These are phyloP conservation scores for Aspergillus tanneri DNA, from an alignment of 2,329 filamentous ascomycete species.

Conservation along the genomic window DNA sequence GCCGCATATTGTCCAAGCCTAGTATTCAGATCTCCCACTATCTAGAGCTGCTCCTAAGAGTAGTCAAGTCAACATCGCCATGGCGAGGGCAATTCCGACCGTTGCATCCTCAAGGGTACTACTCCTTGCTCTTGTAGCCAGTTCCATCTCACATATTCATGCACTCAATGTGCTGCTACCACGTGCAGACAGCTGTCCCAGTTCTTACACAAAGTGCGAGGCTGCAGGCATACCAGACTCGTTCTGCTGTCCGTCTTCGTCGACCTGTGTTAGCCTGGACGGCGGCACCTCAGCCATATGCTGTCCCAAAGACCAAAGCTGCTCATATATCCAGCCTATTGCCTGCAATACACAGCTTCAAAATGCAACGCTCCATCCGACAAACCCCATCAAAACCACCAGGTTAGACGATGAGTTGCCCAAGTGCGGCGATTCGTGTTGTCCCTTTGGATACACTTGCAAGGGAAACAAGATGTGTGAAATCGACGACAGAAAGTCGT, in stretches of 20 bases:
- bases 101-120: conserved; percentile 18
- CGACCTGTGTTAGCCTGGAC: conserved; percentile 45
- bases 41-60: not conserved
- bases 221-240: conserved; percentile 38
- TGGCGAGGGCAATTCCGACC: not conserved
- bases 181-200: conserved; percentile 30
- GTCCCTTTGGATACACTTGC: conserved; percentile 50
- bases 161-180: conserved; percentile 20
- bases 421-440: conserved; percentile 45
- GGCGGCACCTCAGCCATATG: conserved; percentile 45
- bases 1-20: not conserved
- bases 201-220: conserved; percentile 37
- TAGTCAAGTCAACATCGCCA: not conserved
- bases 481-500: conserved; percentile 26
- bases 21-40: not conserved
- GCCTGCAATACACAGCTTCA: conserved; percentile 45
- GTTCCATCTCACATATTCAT: conserved; percentile 21
- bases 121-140: conserved; percentile 24
- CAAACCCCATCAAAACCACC: conserved; percentile 44
- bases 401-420: conserved; percentile 41
- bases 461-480: conserved; percentile 30
- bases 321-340: conserved; percentile 44
- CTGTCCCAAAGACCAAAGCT: conserved; percentile 45
- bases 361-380: conserved; percentile 40
- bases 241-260: conserved; percentile 46